Percentiles rank a stretch among this genome's conserved stretches.
Evolutionary conservation across 1,284 basidiomycete species (phyloP).

Genomic region (Earliella scabrosa): DNA sequence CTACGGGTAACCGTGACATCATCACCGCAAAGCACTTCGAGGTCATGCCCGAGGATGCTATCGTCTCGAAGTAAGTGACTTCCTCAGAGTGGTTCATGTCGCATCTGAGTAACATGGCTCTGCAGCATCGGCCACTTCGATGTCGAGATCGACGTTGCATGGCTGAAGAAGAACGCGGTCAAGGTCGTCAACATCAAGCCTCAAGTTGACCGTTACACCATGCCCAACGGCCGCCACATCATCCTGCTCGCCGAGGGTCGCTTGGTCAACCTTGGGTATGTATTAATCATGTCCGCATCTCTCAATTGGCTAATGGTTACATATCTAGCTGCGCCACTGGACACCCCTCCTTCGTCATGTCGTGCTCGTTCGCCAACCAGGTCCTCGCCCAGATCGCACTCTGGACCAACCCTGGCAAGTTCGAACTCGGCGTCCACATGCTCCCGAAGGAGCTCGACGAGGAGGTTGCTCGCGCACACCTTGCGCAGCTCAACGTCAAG

Average conservation of each 20-base stretch:
- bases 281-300: slow-evolving; percentile 15
- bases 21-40: slow-evolving; percentile 93
- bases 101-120: neutral
- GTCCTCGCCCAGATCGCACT: slow-evolving; percentile 98
- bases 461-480: slow-evolving; percentile 97
- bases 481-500: slow-evolving; percentile 92
- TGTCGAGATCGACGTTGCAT: slow-evolving; percentile 98
- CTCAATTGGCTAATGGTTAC: neutral
- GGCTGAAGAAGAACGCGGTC: slow-evolving; percentile 95
- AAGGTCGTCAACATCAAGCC: slow-evolving; percentile 94
- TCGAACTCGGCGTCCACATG: slow-evolving; percentile 95
- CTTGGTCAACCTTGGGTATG: slow-evolving; percentile 97
- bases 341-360: slow-evolving; percentile 99
- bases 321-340: slow-evolving; percentile 76
- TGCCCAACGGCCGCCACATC: slow-evolving; percentile 90
- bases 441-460: slow-evolving; percentile 98
- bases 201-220: slow-evolving; percentile 98
- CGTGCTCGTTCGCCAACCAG: slow-evolving; percentile 99
- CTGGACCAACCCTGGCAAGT: slow-evolving; percentile 91
- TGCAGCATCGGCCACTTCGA: slow-evolving; percentile 96
- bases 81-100: neutral
- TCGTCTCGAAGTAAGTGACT: slow-evolving; percentile 87
- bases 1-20: slow-evolving; percentile 99
- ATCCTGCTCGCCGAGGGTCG: slow-evolving; percentile 98
- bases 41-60: slow-evolving; percentile 97